Evolutionary conservation across 192 early-diverging fungal species (phyloP), one percentile per base, ranked within the genome.

Genomic region (Backusella liffmaniae): DNA sequence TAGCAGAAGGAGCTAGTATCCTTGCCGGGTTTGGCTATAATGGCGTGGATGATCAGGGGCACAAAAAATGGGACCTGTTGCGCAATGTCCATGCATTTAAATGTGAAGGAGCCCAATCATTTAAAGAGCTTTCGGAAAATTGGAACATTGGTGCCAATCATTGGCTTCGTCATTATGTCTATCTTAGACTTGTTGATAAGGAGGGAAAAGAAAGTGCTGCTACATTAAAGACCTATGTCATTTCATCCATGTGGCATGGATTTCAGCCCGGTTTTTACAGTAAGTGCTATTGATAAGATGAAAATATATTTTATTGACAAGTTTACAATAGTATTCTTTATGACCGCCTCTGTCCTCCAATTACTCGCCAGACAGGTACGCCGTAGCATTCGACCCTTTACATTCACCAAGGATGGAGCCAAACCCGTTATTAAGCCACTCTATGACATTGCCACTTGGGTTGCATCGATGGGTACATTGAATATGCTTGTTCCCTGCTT

Each of bases 171-270:
- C 86, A 93, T 80, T 94, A 89, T 75, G 91, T 98, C 23, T 97
- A 98, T 73, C 74, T 94, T 53, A 81, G 96, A 18, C 81, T 97
- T 18, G 46, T 49, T 51, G 77, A 79, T 1, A 70, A 75, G 7
- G 70, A 75, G 23, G 90, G 91, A 53, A 83, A 90, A 13, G 84
- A 80, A 41, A 23, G 83, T 3, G 16, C 82, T 3, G 90, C 93
- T 23, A 91, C 92, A 2, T 73, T 96, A 37, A 76, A 86, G 36
- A 97, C 96, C 5, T 97, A 94, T 79, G 79, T 88, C 16, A 90
- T 92, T 7, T 94, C 92, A 37, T 95, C 97, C 9, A 88, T 97
- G 73, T 99, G 97, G 97, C 97, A 99, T 75, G 97, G 97, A 37
- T 97, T 96, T 81, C 92, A 93, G 76, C 92, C 92, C 10, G 94